Conservation (phyloP, 2,329 filamentous ascomycete species). For the Diaporthe longicolla region DNA sequence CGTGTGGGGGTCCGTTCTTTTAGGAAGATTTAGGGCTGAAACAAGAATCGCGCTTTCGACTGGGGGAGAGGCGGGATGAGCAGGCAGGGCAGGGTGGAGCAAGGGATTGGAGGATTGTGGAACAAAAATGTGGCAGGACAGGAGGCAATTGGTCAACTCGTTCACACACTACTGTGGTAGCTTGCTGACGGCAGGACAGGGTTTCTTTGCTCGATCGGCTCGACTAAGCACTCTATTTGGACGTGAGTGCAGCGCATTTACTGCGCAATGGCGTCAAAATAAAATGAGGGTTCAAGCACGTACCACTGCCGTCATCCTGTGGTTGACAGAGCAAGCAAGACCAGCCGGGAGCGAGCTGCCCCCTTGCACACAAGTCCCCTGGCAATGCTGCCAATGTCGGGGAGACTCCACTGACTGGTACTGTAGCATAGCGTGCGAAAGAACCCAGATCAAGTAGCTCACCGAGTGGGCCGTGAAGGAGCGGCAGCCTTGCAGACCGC, state of each 20-base stretch:
- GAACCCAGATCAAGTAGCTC: slow-evolving; percentile 17
- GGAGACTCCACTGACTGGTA: slow-evolving; percentile 1
- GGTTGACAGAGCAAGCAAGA: neutral
- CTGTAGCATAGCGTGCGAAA: slow-evolving; percentile 22
- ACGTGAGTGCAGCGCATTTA: slow-evolving; percentile 19
- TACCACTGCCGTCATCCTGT: neutral
- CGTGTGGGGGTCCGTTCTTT: slow-evolving; percentile 27
- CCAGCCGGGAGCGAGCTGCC: neutral
- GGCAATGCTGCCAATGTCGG: slow-evolving; percentile 12
- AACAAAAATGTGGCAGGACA: neutral
- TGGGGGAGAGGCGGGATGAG: neutral
- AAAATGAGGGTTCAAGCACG: slow-evolving; percentile 25
- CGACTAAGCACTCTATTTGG: slow-evolving; percentile 39
- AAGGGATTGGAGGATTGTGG: slow-evolving; percentile 10
- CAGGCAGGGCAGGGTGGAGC: slow-evolving; percentile 13
- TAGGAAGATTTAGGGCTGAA: slow-evolving; percentile 35
- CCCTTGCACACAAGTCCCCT: neutral
- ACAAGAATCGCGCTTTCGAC: slow-evolving; percentile 2
- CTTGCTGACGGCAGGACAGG: slow-evolving; percentile 24
- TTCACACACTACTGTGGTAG: slow-evolving; percentile 1
- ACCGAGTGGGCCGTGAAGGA: slow-evolving; percentile 26
- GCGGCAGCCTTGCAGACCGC: slow-evolving; percentile 13
- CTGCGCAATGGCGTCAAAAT: slow-evolving; percentile 36
- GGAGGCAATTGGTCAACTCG: neutral
- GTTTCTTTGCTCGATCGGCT: slow-evolving; percentile 11